Evolutionary conservation across 1,284 basidiomycete species (phyloP), one percentile per base, ranked within the genome.

Genomic region (Abortiporus biennis): DNA sequence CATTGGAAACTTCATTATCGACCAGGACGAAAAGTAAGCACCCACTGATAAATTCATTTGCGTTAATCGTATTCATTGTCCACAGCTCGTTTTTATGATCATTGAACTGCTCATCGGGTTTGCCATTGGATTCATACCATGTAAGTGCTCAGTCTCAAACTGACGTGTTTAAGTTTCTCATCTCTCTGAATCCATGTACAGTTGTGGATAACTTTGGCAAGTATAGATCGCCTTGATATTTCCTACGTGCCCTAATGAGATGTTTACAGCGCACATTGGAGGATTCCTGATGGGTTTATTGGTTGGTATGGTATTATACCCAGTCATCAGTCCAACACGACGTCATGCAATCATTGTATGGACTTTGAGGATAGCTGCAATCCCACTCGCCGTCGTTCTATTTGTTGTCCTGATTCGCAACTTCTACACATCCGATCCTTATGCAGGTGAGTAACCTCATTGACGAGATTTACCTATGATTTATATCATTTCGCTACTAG

Each of bases 1-100:
- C 95, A 99, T 57, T 97, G 94, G 94, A 76, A 80, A 54, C 87
- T 92, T 56, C 82, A 92, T 38, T 80, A 85, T 54, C 71, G 79
- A 45, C 93, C 92, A 9, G 77, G 73, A 20, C 73, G 80, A 48
- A 90, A 81, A 73, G 88, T 86, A 46, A 54, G 63, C 42, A 20
- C 34, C 6, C 25, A 5, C 16, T 20, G 29, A 53, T 36, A 20
- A 4, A 27, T 13, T 15, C 11, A 27, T 33, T 24, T 3, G n/a
- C 38, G 6, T 19, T 12, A n/a, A 23, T 30, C 36, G 44, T 16
- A 17, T 17, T 46, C 21, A 8, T 27, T 20, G 13, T 5, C 12
- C 11, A 89, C 30, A 51, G 78, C 69, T 94, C 4, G 68, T 84
- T 29, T 83, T 88, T 63, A 85, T 96, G 73, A 72, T 81, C 4